A percentile compares a stretch with the other conserved stretches of the same genome.
Conservation (phyloP, 2,329 filamentous ascomycete genomes). For the Ophiocordyceps unilateralis region DNA sequence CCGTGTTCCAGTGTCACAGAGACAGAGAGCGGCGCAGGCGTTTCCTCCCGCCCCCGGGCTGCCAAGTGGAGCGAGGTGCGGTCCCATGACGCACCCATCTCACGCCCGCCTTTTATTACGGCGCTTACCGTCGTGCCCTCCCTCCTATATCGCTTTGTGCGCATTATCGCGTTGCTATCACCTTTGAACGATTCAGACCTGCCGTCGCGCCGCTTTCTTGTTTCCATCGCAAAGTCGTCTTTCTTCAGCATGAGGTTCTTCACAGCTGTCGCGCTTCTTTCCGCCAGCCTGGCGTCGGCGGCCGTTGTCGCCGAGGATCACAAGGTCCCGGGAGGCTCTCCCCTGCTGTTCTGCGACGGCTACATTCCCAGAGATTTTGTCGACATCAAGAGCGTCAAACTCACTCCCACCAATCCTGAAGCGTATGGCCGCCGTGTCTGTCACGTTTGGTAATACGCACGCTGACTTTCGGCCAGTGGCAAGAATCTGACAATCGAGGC, state of each 20-base stretch:
- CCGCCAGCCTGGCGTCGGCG: conserved; percentile 26
- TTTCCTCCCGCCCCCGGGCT: background rate
- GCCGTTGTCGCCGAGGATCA: conserved; percentile 28
- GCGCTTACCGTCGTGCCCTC: background rate
- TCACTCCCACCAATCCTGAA: conserved; percentile 71
- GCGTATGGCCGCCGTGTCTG: conserved; percentile 39
- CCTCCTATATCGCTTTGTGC: background rate
- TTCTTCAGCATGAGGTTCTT: background rate
- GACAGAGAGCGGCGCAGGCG: conserved; percentile 1
- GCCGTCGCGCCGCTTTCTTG: background rate
- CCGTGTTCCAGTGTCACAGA: too few relatives aligned
- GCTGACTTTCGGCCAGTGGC: conserved; percentile 40
- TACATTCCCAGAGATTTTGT: conserved; percentile 56
- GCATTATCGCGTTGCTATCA: background rate
- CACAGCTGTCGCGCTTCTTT: conserved; percentile 25
- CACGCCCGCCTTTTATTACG: background rate
- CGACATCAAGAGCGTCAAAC: conserved; percentile 60
- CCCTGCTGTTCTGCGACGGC: conserved; percentile 57
- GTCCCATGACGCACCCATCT: conserved; percentile 20
- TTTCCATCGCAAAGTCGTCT: background rate
- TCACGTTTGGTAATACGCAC: background rate
- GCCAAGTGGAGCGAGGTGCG: conserved; percentile 5
- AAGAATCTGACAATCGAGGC: conserved; percentile 62
- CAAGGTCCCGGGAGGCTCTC: conserved; percentile 70
- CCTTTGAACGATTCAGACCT: background rate